Conservation (phyloP, 2,329 filamentous ascomycete genomes). For the Fusarium tjaetaba region DNA sequence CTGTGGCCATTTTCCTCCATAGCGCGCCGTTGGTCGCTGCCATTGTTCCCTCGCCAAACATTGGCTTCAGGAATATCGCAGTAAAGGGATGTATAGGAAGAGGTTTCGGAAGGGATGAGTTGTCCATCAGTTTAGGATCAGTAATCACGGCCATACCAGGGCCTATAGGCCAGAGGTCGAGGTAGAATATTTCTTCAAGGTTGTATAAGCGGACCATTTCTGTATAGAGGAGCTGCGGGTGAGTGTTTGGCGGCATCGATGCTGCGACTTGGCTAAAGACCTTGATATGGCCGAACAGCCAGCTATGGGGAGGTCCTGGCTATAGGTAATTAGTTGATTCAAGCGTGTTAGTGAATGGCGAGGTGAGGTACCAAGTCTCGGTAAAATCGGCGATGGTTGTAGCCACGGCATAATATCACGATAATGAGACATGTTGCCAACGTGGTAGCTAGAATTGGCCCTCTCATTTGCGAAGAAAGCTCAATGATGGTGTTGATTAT, state of each 20-base stretch:
- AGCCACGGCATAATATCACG: background rate
- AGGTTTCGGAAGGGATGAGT: background rate
- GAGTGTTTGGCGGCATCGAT: constrained; percentile 14
- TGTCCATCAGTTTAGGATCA: constrained; percentile 6
- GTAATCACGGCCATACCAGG: background rate
- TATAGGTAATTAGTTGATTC: background rate
- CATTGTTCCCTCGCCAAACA: background rate
- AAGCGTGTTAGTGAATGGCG: fast-evolving
- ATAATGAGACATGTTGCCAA: background rate
- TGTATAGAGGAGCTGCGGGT: constrained; percentile 16
- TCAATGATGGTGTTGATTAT: background rate
- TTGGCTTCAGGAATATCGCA: background rate
- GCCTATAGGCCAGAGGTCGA: constrained; percentile 22
- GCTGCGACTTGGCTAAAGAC: constrained; percentile 1
- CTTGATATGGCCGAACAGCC: constrained; percentile 20
- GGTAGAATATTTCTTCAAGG: constrained; percentile 18
- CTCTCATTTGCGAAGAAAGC: background rate
- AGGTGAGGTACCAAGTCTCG: constrained; percentile 1
- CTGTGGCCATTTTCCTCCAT: constrained; percentile 6
- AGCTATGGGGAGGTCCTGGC: constrained; percentile 24
- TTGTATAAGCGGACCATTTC: constrained; percentile 11
- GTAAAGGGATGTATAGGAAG: constrained; percentile 5
- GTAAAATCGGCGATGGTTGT: constrained; percentile 18
- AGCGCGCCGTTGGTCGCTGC: background rate
- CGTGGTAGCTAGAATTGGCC: background rate